phyloP scores from a whole-genome alignment of 1,284 basidiomycete genomes.

The Fomitopsis betulina region DNA sequence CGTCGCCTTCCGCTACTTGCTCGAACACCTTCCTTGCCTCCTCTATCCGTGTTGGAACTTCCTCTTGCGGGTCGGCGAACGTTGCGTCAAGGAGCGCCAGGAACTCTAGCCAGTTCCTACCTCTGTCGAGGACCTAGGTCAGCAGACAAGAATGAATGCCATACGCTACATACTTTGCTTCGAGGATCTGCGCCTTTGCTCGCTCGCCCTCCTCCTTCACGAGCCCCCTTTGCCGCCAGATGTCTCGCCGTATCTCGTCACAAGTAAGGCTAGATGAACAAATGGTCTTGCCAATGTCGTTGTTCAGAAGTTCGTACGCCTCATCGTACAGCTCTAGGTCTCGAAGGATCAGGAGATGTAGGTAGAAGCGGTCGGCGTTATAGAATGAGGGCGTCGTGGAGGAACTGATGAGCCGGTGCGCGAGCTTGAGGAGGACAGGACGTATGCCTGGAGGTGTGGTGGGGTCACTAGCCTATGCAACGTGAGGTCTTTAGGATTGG shows the following conservation, averaged over 20 bases:
- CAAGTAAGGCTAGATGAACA: constrained; percentile 71
- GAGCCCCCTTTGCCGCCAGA: constrained; percentile 52
- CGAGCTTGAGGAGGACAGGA: constrained; percentile 65
- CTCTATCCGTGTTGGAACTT: constrained; percentile 35
- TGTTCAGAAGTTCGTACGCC: constrained; percentile 65
- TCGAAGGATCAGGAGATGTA: constrained; percentile 68
- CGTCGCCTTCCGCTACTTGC: constrained; percentile 55
- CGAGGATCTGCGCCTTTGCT: constrained; percentile 51
- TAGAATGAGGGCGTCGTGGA: constrained; percentile 57
- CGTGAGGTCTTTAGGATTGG: background rate
- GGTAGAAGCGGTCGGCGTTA: constrained; percentile 70
- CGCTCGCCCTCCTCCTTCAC: constrained; percentile 54
- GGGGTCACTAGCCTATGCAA: constrained; percentile 54
- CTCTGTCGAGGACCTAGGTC: constrained; percentile 37
- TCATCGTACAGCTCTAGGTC: constrained; percentile 66
- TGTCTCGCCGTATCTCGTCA: constrained; percentile 69
- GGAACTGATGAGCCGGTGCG: constrained; percentile 60
- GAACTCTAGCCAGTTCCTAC: constrained; percentile 86
- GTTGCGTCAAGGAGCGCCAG: constrained; percentile 65
- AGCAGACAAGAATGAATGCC: background rate
- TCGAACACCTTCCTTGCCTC: constrained; percentile 51
- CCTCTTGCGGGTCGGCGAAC: constrained; percentile 38
- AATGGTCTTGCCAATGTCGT: constrained; percentile 58
- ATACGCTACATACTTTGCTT: constrained; percentile 45
- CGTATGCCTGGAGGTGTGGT: constrained; percentile 57